Conservation (phyloP, 1,284 basidiomycete species). For the Sporisorium iseilematis-ciliati region DNA sequence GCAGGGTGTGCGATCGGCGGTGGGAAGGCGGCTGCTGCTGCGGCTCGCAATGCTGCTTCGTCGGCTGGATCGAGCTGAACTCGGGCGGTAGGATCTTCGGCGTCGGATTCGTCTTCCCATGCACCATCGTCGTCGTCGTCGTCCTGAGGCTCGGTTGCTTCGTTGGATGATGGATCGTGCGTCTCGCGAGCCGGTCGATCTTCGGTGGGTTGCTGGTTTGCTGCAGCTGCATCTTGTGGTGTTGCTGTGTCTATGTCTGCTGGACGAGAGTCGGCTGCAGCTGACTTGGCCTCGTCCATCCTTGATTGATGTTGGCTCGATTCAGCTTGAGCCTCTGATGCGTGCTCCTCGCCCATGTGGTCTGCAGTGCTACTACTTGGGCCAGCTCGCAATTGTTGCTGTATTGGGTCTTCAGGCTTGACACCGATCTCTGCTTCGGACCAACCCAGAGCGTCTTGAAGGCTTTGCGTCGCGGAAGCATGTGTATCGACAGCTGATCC, state of each 20-base stretch:
- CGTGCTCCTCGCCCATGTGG: background rate
- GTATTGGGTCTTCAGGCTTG: background rate
- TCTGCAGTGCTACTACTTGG: background rate
- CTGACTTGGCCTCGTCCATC: background rate
- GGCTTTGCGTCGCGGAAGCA: background rate
- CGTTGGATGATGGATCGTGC: background rate
- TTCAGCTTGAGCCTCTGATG: background rate
- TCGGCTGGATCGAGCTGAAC: conserved; percentile 10
- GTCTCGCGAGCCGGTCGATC: background rate
- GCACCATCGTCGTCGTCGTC: conserved; percentile 20
- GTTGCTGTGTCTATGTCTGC: background rate
- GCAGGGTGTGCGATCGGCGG: conserved; percentile 21
- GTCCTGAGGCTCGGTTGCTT: background rate
- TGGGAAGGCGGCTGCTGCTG: conserved; percentile 31
- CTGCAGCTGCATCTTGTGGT: background rate
- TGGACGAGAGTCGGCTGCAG: background rate
- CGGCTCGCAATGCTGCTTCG: conserved; percentile 19
- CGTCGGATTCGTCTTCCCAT: conserved; percentile 38
- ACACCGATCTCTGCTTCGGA: conserved; percentile 10
- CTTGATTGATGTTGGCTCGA: too few species aligned
- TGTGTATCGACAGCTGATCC: background rate
- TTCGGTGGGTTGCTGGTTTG: background rate
- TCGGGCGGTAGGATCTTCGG: background rate
- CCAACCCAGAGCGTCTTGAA: conserved; percentile 27
- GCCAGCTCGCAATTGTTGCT: background rate